phyloP scores from a whole-genome alignment of 2,329 filamentous ascomycete species.

The Botrytis galanthina region DNA sequence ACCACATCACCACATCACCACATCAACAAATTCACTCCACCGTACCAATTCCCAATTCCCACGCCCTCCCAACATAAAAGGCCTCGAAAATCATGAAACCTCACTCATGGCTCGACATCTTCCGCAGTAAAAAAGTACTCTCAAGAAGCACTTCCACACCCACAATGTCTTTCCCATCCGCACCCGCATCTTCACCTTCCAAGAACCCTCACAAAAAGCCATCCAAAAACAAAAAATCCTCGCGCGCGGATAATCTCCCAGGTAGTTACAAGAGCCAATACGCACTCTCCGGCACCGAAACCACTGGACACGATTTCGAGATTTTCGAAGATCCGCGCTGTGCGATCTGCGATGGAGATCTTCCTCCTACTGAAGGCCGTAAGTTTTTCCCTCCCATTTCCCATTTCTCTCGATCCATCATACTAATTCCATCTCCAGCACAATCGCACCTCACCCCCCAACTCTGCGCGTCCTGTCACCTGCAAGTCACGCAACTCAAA shows the following conservation, averaged over 20 bases:
- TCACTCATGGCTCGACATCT: not conserved
- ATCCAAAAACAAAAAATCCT: not conserved
- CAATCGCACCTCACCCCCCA: not conserved
- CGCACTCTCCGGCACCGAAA: not conserved
- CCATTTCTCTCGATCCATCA: too few species aligned
- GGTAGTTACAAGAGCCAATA: not conserved
- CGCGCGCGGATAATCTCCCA: not conserved
- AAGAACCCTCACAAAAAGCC: too few species aligned
- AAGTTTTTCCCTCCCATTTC: too few species aligned
- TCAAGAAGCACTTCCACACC: not conserved
- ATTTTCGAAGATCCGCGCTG: not conserved
- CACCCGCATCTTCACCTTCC: not conserved
- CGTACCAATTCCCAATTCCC: not conserved
- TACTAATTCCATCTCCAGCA: not conserved
- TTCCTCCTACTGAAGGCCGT: not conserved
- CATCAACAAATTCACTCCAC: not conserved
- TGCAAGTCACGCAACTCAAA: not conserved
- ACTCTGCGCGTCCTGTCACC: not conserved
- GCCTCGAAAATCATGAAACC: not conserved
- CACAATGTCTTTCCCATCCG: conserved; percentile 5
- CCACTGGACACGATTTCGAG: not conserved
- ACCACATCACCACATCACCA: not conserved
- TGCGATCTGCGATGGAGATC: not conserved
- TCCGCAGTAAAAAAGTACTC: not conserved
- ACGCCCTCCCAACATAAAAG: not conserved